These are phyloP conservation scores for Cystobasidium onofrii DNA, from an alignment of 768 basidiomycete species.

Conservation along the genomic window DNA sequence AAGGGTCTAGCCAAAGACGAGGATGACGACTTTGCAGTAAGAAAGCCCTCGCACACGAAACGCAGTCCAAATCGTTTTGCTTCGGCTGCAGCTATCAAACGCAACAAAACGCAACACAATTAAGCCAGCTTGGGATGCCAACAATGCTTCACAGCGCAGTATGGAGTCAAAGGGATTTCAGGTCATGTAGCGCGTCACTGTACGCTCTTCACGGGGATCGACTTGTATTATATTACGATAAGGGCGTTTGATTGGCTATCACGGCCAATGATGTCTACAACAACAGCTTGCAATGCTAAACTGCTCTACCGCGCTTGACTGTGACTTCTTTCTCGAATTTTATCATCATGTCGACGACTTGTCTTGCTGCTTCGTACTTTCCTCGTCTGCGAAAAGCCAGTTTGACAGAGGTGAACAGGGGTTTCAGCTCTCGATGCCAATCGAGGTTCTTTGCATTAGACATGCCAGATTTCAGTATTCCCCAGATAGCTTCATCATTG, in stretches of 20 bases:
- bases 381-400: background rate
- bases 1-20: slow-evolving; percentile 21
- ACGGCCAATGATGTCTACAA: background rate
- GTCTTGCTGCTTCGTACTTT: background rate
- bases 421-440: background rate
- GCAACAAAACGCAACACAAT: background rate
- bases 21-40: background rate
- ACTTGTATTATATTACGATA: no score
- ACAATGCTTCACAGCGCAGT: no score
- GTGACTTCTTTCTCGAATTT: background rate
- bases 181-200: background rate
- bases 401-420: background rate
- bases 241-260: no score
- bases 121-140: no score
- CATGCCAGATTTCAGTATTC: background rate
- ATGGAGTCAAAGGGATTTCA: no score
- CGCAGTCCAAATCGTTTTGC: background rate
- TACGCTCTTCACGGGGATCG: no score
- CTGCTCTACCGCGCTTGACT: background rate
- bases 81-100: background rate
- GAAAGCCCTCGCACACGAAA: background rate
- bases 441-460: background rate
- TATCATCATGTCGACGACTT: slow-evolving; percentile 1
- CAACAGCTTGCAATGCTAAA: background rate
- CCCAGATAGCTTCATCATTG: slow-evolving; percentile 9